Conservation (phyloP, 345 rosid species). For the Eucalyptus virginea region DNA sequence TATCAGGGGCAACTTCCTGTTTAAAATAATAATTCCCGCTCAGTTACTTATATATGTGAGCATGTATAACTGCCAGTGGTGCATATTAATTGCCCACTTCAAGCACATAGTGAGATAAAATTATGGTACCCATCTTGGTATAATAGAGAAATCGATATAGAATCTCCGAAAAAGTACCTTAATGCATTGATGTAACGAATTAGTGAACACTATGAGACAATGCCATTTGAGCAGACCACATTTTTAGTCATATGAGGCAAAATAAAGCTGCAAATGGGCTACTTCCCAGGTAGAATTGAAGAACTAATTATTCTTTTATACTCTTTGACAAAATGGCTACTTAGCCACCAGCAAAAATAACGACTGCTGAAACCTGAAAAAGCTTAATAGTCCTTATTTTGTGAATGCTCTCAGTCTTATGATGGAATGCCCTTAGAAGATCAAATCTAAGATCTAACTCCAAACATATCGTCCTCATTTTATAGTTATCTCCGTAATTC, state of each 20-base stretch:
- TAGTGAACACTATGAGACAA: background rate
- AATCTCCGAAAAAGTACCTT: background rate
- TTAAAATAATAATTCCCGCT: background rate
- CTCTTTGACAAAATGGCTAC: background rate
- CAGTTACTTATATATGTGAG: background rate
- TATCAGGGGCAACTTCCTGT: constrained; percentile 89
- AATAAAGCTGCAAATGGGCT: background rate
- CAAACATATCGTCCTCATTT: background rate
- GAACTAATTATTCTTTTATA: background rate
- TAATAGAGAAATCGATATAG: background rate
- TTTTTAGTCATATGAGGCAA: background rate
- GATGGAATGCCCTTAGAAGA: background rate
- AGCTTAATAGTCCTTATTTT: background rate
- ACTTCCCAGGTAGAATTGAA: background rate
- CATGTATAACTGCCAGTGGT: background rate
- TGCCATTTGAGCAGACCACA: background rate
- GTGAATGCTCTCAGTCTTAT: background rate
- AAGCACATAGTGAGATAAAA: background rate
- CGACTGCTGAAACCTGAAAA: background rate
- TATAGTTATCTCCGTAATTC: background rate
- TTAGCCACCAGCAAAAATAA: background rate
- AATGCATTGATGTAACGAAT: background rate
- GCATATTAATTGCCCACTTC: background rate
- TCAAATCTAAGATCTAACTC: background rate
- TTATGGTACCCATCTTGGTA: background rate